Evolutionary conservation across 176 grass and related monocot genomes (phyloP).

Genomic region (Avena insularis): DNA sequence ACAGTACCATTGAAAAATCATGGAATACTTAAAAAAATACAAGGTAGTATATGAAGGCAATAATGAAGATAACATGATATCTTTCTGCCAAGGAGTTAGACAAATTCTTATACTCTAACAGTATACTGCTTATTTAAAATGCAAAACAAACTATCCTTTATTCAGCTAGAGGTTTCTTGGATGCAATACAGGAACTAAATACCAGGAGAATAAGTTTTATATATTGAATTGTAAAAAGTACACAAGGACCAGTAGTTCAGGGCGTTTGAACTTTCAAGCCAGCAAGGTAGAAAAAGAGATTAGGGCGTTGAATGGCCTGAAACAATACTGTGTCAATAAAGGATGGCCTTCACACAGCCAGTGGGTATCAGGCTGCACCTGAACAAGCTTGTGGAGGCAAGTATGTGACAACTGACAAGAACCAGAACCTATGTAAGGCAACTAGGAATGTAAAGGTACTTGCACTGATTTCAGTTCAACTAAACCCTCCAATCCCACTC

Average conservation of each 20-base stretch:
- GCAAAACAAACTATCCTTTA: not conserved
- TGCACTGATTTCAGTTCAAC: not conserved
- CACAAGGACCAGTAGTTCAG: not conserved
- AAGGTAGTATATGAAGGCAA: constrained; percentile 27
- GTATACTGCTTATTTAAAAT: not conserved
- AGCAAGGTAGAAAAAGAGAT: not conserved
- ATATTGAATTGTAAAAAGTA: constrained; percentile 5
- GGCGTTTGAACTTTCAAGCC: not conserved
- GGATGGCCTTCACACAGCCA: constrained; percentile 10
- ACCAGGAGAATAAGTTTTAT: not conserved
- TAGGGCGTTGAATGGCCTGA: constrained; percentile 13
- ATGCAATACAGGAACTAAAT: not conserved
- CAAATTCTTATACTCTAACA: not conserved
- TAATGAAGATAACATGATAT: constrained; percentile 15
- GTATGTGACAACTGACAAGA: not conserved
- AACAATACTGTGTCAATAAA: constrained; percentile 19
- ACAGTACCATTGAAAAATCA: constrained; percentile 8
- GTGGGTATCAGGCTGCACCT: constrained; percentile 6
- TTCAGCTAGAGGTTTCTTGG: not conserved
- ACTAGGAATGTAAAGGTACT: not conserved
- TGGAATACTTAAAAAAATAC: constrained; percentile 15
- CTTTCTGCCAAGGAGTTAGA: not conserved
- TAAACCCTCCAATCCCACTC: not conserved
- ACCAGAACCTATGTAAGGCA: constrained; percentile 13
- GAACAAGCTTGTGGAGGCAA: constrained; percentile 10